These are phyloP conservation scores for Coemansia sp. DNA, from an alignment of 192 early-diverging fungal genomes.

Conservation along the genomic window DNA sequence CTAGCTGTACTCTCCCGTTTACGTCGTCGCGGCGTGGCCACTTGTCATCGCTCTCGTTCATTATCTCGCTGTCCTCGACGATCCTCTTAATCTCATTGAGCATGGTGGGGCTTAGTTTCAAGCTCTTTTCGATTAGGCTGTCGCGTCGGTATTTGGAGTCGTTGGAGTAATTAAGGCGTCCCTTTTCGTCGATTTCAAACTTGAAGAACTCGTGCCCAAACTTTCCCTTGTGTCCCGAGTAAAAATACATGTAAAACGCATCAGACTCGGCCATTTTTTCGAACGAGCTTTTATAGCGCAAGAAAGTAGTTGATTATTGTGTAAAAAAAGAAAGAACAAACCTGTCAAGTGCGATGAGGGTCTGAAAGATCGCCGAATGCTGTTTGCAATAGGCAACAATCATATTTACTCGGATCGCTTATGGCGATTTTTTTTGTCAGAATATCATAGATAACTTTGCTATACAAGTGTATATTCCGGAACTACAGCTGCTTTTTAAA, in stretches of 20 bases:
- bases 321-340: not conserved
- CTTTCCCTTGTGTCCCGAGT: slow-evolving; percentile 87
- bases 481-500: not conserved
- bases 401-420: not conserved
- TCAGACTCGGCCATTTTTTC: slow-evolving; percentile 16
- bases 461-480: not conserved
- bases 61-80: slow-evolving; percentile 85
- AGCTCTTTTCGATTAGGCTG: slow-evolving; percentile 92
- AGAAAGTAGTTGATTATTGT: not conserved
- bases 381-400: not conserved
- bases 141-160: slow-evolving; percentile 98
- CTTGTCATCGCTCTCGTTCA: slow-evolving; percentile 89
- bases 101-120: slow-evolving; percentile 76
- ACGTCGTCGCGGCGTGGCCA: slow-evolving; percentile 88
- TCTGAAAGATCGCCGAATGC: not conserved
- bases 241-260: slow-evolving; percentile 49
- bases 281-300: not conserved
- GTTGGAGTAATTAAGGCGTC: slow-evolving; percentile 94
- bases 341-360: not conserved
- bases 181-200: slow-evolving; percentile 90
- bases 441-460: not conserved
- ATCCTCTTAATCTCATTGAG: slow-evolving; percentile 90
- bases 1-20: slow-evolving; percentile 92
- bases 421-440: not conserved
- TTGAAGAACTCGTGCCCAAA: slow-evolving; percentile 99